Conservation (phyloP, 2,329 filamentous ascomycete species). For the Dryadomyces quercus-mongolicae region DNA sequence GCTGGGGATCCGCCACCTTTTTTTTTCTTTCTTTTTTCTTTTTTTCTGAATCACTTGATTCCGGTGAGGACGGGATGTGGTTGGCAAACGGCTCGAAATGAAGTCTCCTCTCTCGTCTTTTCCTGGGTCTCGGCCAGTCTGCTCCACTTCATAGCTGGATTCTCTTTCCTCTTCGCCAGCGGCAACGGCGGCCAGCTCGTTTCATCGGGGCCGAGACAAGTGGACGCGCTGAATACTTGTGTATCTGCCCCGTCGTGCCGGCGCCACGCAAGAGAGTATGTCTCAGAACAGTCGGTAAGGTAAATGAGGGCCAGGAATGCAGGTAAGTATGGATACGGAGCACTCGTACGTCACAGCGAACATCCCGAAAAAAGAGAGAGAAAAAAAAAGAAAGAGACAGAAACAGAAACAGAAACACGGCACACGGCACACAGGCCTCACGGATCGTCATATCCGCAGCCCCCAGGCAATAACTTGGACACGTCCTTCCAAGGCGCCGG, state of each 20-base stretch:
- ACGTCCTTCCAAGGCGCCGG: neutral
- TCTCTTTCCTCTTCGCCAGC: too few species aligned
- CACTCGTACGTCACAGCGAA: neutral
- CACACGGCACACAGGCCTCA: neutral
- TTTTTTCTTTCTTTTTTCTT: neutral
- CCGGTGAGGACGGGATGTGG: too few species aligned
- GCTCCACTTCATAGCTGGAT: too few species aligned
- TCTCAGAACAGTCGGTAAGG: neutral
- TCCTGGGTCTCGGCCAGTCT: too few species aligned
- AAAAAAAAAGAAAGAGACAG: neutral
- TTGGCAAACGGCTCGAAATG: too few species aligned
- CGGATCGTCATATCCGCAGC: neutral
- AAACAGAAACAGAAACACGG: neutral
- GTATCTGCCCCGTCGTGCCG: too few species aligned
- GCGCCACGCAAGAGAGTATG: neutral
- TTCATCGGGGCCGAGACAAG: neutral
- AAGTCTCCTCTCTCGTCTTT: too few species aligned
- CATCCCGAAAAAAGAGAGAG: neutral
- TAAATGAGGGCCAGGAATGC: too few species aligned
- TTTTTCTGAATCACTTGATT: neutral
- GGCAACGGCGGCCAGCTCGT: neutral
- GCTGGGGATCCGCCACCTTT: neutral
- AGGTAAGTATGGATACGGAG: too few species aligned
- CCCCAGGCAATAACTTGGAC: neutral
- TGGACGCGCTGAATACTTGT: too few species aligned